Evolutionary conservation across 2,329 filamentous ascomycete genomes (phyloP), one percentile per base, ranked within the genome.

Genomic region (Didymella keratinophila): DNA sequence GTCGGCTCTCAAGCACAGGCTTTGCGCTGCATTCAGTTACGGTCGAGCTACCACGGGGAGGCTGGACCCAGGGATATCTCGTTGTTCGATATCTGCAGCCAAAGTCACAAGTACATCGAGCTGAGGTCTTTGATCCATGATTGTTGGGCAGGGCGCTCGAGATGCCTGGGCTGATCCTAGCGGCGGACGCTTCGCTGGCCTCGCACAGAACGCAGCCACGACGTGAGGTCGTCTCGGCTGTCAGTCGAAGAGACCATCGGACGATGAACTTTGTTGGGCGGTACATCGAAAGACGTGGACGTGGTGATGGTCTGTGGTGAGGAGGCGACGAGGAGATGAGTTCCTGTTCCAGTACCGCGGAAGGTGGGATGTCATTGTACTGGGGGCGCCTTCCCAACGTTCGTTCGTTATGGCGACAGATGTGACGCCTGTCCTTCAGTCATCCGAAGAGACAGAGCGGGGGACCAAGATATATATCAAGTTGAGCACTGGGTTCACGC

Each of bases 121-220:
- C 36, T 58, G 27, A 16, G 4, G 11, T n/a, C 16, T 20, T 27
- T 20, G 23, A 32, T 36, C 41, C 39, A 27, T 16, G n/a, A 18
- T 21, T 28, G 25, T 9, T n/a, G 21, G 28, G 18, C n/a, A 27
- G 25, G 6, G 27, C 27, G 36, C 30, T 44, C 37, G 18, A 27
- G 21, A 43, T 45, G 23, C 25, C n/a, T 48, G 36, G n/a, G 37
- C 43, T 39, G 27, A 16, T 23, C 11, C 10, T 34, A 23, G 18
- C 21, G 28, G 53, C 41, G 30, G 23, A 20, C 25, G 41, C 25
- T 11, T 34, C n/a, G 50, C 34, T 42, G 25, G 34, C 48, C 27
- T 52, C 28, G 54, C 44, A 43, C 49, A 34, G 42, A 39, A 49
- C 53, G 56, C 50, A 45, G 49, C 55, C 49, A 52, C 25, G 23